Conservation (phyloP, 164 flowering plant genomes). For the Akebia trifoliata region DNA sequence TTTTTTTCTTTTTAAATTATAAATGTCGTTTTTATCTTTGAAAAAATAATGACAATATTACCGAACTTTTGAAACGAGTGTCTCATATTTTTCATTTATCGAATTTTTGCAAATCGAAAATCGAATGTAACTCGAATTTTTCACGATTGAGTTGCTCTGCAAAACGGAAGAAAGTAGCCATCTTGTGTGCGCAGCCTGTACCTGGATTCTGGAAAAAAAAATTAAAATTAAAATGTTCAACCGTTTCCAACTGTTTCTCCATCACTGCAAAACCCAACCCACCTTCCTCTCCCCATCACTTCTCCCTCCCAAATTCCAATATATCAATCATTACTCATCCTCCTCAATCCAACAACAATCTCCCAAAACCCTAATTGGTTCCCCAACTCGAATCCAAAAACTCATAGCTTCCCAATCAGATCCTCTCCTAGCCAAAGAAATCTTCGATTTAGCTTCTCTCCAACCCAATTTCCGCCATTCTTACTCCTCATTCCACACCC, state of each 20-base stretch:
- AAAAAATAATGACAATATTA: too few species aligned
- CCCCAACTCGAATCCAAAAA: conserved; percentile 63
- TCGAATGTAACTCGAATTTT: too few species aligned
- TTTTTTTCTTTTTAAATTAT: too few species aligned
- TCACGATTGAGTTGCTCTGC: too few species aligned
- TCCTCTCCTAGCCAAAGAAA: conserved; percentile 84
- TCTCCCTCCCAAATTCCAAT: background rate
- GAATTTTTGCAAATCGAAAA: too few species aligned
- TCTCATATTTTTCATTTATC: too few species aligned
- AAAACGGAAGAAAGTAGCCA: too few species aligned
- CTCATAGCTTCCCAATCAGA: conserved; percentile 74
- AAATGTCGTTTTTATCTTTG: too few species aligned
- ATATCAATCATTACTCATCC: background rate
- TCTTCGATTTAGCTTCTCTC: conserved; percentile 68
- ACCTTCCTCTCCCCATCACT: background rate
- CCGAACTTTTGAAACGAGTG: too few species aligned
- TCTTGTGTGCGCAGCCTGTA: background rate
- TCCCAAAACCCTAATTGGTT: conserved; percentile 19
- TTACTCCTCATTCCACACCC: conserved; percentile 54
- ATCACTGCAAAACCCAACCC: conserved; percentile 3
- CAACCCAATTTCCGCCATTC: conserved; percentile 72
- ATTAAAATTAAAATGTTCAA: conserved; percentile 2
- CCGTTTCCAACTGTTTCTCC: conserved; percentile 5
- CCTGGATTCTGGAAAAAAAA: background rate
- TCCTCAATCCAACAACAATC: background rate